Conservation (phyloP, 2,329 filamentous ascomycete genomes). For the Aspergillus texensis region DNA sequence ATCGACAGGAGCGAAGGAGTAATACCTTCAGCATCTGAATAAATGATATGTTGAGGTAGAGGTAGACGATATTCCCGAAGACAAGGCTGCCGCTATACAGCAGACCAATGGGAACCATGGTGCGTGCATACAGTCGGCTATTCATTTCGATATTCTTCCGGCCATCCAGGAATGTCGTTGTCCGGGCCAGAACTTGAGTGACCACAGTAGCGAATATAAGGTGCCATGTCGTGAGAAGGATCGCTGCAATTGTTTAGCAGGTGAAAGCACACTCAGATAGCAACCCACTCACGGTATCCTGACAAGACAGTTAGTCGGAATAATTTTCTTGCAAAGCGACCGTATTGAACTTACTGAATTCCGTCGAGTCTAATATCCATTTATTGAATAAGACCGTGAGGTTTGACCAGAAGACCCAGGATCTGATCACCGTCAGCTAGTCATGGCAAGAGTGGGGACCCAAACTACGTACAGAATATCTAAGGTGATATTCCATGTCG, state of each 20-base stretch:
- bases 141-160: constrained; percentile 95
- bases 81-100: constrained; percentile 95
- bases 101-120: constrained; percentile 88
- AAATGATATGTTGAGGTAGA: constrained; percentile 91
- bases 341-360: constrained; percentile 68
- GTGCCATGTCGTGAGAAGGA: constrained; percentile 88
- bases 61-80: constrained; percentile 90
- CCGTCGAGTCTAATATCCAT: constrained; percentile 82
- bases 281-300: constrained; percentile 20
- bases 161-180: constrained; percentile 82
- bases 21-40: constrained; percentile 96
- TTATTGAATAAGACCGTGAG: constrained; percentile 88
- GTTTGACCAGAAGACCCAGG: constrained; percentile 26
- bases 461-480: constrained; percentile 15
- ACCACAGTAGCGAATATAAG: constrained; percentile 84
- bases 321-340: too few species aligned
- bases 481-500: constrained; percentile 14
- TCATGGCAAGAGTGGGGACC: neutral
- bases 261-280: neutral
- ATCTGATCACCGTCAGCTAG: constrained; percentile 9
- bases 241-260: constrained; percentile 32
- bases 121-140: constrained; percentile 80
- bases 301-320: neutral
- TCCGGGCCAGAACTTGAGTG: constrained; percentile 87
- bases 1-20: neutral